Conservation (phyloP, 2,329 filamentous ascomycete genomes). For the Arachnopeziza araneosa region DNA sequence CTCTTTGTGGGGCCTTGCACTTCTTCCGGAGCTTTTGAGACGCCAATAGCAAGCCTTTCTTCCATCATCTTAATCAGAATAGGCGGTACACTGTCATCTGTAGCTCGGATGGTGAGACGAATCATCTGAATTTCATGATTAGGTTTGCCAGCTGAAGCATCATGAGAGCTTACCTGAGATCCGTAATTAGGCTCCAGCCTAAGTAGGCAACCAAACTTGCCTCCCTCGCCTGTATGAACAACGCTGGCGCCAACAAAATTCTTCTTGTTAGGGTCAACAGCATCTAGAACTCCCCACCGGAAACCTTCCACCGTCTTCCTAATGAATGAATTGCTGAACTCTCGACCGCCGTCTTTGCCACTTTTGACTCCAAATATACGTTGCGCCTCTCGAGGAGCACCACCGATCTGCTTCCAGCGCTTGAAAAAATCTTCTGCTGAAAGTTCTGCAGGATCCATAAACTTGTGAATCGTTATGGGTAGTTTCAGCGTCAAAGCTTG, state of each 20-base stretch:
- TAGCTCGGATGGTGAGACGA: constrained; percentile 87
- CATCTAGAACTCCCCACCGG: constrained; percentile 78
- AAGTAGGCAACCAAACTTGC: constrained; percentile 92
- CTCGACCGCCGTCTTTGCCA: constrained; percentile 50
- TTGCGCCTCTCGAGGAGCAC: constrained; percentile 79
- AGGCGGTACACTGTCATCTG: constrained; percentile 80
- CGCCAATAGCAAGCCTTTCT: constrained; percentile 61
- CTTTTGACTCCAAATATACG: constrained; percentile 67
- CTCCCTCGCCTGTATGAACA: constrained; percentile 71
- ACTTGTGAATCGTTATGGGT: constrained; percentile 85
- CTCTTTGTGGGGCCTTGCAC: constrained; percentile 21
- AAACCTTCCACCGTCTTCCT: constrained; percentile 74
- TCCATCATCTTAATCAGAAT: constrained; percentile 83
- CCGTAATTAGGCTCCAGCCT: constrained; percentile 90
- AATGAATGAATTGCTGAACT: constrained; percentile 67
- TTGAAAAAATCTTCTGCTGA: constrained; percentile 95
- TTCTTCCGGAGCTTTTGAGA: constrained; percentile 20
- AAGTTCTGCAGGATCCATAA: constrained; percentile 89
- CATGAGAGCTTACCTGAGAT: constrained; percentile 60
- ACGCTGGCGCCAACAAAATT: constrained; percentile 93
- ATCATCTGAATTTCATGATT: constrained; percentile 66
- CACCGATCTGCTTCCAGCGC: constrained; percentile 97
- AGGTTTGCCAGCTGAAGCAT: constrained; percentile 8
- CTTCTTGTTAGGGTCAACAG: constrained; percentile 86
- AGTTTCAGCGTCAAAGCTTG: constrained; percentile 90